A percentile compares a stretch with the other conserved stretches of the same genome.
Conservation (phyloP, 768 basidiomycete species). For the Tylopilus intermedius region DNA sequence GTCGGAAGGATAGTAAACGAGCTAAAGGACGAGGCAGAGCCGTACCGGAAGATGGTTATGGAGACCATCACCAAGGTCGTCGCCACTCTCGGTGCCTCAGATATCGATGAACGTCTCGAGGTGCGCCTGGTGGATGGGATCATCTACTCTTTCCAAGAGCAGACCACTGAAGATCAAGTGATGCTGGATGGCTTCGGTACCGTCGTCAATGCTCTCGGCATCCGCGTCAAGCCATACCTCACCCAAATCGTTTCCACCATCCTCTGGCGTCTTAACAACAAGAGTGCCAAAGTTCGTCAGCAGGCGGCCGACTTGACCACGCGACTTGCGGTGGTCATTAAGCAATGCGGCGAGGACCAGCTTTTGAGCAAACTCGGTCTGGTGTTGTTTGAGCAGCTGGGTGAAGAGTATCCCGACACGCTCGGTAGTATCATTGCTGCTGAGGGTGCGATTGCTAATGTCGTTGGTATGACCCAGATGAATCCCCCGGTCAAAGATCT, state of each 20-base stretch:
- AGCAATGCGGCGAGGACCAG: constrained; percentile 96
- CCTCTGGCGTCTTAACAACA: constrained; percentile 99
- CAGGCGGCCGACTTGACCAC: constrained; percentile 98
- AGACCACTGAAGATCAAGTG: constrained; percentile 97
- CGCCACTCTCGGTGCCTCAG: constrained; percentile 89
- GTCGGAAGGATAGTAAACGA: constrained; percentile 74
- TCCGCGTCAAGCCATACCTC: constrained; percentile 96
- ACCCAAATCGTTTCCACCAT: constrained; percentile 99
- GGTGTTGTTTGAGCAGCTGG: constrained; percentile 96
- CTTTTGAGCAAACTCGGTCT: constrained; percentile 93
- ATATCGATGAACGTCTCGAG: constrained; percentile 94
- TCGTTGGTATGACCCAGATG: constrained; percentile 99
- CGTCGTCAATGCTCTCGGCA: constrained; percentile 92
- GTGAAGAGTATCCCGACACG: constrained; percentile 99
- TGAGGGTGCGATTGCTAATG: constrained; percentile 97
- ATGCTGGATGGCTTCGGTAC: constrained; percentile 99
- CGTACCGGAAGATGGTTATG: constrained; percentile 99
- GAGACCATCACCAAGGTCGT: constrained; percentile 98
- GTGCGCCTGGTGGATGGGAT: constrained; percentile 94
- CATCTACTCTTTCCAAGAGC: constrained; percentile 99
- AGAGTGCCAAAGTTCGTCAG: constrained; percentile 97
- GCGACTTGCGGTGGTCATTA: constrained; percentile 95
- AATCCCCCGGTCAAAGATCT: constrained; percentile 99
- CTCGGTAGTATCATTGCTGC: constrained; percentile 99
- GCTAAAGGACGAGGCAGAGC: constrained; percentile 58